Conservation (phyloP, 2,329 filamentous ascomycete species). For the Arthrobotrys sphaeroides region DNA sequence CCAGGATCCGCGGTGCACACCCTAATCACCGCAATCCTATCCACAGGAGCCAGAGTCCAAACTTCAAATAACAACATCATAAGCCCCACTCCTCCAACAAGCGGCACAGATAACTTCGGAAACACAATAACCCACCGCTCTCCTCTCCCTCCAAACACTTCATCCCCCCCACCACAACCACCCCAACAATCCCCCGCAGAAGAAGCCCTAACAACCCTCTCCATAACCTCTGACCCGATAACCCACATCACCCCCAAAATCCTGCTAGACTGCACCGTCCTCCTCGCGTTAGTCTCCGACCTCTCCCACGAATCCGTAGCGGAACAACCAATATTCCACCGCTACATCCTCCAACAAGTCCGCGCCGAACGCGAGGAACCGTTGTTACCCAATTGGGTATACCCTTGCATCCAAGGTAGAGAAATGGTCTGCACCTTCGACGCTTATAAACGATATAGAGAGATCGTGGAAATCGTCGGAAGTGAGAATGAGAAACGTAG, state of each 20-base stretch:
- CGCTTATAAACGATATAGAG: slow-evolving; percentile 73
- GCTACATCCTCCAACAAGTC: slow-evolving; percentile 72
- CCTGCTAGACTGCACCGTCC: slow-evolving; percentile 74
- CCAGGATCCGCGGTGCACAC: slow-evolving; percentile 63
- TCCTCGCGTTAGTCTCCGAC: slow-evolving; percentile 77
- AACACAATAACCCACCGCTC: not conserved
- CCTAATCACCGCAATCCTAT: slow-evolving; percentile 60
- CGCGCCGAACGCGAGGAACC: slow-evolving; percentile 71
- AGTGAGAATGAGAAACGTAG: slow-evolving; percentile 70
- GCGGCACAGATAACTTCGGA: not conserved
- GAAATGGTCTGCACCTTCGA: slow-evolving; percentile 73
- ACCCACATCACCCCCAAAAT: slow-evolving; percentile 60
- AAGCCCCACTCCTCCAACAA: not conserved
- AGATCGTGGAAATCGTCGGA: slow-evolving; percentile 72
- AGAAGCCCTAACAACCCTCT: slow-evolving; percentile 21
- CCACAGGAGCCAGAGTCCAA: slow-evolving; percentile 55
- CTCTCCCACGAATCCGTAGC: slow-evolving; percentile 59
- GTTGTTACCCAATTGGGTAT: slow-evolving; percentile 70
- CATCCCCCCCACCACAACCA: not conserved
- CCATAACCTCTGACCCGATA: slow-evolving; percentile 34
- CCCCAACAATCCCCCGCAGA: slow-evolving; percentile 28
- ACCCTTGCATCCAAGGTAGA: slow-evolving; percentile 69
- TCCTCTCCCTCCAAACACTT: not conserved
- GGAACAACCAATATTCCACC: slow-evolving; percentile 64
- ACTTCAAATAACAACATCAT: slow-evolving; percentile 55